Conservation (phyloP, 352 stramenopile species). For the Phytophthora uliginosa region DNA sequence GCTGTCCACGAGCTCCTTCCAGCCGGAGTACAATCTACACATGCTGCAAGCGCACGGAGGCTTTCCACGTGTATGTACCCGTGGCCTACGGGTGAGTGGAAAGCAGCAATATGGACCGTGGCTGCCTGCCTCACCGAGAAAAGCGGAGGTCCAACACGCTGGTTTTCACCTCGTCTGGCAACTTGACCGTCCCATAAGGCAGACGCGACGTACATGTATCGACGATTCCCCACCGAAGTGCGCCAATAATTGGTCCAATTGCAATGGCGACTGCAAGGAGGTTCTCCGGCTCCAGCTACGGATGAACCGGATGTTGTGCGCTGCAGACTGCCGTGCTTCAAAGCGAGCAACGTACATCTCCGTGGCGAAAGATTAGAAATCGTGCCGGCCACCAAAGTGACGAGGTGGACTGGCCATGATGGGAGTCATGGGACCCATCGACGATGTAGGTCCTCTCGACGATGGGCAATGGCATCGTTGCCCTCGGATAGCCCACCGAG, state of each 20-base stretch:
- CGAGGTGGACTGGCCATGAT: not conserved
- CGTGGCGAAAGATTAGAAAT: not conserved
- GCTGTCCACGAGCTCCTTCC: conserved; percentile 1
- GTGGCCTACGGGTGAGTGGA: no score
- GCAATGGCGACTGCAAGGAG: conserved; percentile 29
- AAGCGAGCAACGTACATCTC: not conserved
- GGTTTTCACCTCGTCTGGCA: not conserved
- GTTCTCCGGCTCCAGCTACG: conserved; percentile 18
- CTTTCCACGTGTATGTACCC: not conserved
- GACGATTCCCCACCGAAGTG: not conserved
- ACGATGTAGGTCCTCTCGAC: no score
- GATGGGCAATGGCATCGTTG: not conserved
- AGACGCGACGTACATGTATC: not conserved
- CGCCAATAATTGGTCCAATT: not conserved
- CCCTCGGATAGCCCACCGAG: conserved; percentile 1
- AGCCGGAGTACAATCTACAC: not conserved
- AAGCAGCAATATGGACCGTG: no score
- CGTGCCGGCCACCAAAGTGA: not conserved
- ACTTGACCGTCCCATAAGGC: not conserved
- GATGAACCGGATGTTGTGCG: conserved; percentile 37
- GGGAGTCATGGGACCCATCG: no score
- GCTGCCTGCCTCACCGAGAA: not conserved
- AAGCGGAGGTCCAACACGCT: not conserved
- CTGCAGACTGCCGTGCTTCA: not conserved
- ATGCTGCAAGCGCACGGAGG: not conserved